A percentile compares a stretch with the other conserved stretches of the same genome.
Evolutionary conservation across 129 eudicot species (phyloP).

Genomic region (Mikania micrantha): DNA sequence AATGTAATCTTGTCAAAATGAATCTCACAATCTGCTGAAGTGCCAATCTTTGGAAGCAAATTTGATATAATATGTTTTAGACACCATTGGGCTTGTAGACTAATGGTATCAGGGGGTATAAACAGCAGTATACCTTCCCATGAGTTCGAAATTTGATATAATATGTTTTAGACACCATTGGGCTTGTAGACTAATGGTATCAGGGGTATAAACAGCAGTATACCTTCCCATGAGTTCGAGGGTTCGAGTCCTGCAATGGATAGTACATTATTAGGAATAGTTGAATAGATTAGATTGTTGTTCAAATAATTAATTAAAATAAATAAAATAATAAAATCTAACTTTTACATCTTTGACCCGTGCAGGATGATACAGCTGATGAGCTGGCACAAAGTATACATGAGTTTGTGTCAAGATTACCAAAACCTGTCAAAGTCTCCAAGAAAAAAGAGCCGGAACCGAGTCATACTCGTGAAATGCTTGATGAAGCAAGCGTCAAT

Average conservation of each 20-base stretch:
- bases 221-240: too few species aligned
- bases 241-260: too few species aligned
- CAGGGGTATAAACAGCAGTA: too few species aligned
- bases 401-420: constrained; percentile 57
- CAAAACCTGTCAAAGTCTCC: constrained; percentile 37
- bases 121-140: too few species aligned
- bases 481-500: constrained; percentile 33
- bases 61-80: background rate
- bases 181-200: too few species aligned
- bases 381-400: constrained; percentile 58
- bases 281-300: too few species aligned
- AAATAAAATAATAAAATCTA: constrained; percentile 1
- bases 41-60: background rate
- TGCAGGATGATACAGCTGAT: constrained; percentile 61
- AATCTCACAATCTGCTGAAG: too few species aligned
- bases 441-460: constrained; percentile 56
- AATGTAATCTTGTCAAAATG: too few species aligned
- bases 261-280: too few species aligned
- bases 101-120: too few species aligned
- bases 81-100: too few species aligned
- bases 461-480: constrained; percentile 43
- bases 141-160: background rate
- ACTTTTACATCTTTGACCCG: background rate
- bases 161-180: background rate
- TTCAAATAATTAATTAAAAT: too few species aligned